Evolutionary conservation across 2,329 filamentous ascomycete species (phyloP), one percentile per base, ranked within the genome.

Genomic region (Graphilbum fragrans): DNA sequence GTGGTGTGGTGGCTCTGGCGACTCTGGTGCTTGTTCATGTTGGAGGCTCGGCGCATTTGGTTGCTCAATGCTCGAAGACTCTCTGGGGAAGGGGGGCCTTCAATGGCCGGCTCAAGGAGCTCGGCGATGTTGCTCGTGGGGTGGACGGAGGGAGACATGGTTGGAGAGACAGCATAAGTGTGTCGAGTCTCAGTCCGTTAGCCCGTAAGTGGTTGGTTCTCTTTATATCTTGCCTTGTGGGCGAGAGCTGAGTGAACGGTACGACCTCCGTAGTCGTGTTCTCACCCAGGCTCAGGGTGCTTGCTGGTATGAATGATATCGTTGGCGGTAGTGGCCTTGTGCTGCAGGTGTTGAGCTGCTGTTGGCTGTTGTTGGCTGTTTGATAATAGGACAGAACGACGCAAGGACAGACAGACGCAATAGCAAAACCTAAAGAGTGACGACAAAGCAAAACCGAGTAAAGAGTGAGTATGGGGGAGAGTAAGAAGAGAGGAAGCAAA

Each of bases 61-160:
- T 70, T 69, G 55, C 64, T 76, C 40, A 77, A 62, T 44, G 71
- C 71, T 49, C 74, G 69, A 50, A 77, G 66, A 46, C 66, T 67
- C 51, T 74, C 69, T 22, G 76, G 72, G 27, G 75, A 80, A 1
- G 75, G 74, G 33, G 75, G 74, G 17, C 72, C 71, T 50, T 80
- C 72, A 42, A 79, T 58, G 46, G 75, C 67, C 38, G 75, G 73
- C 44, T 70, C 73, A 43, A 80, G 57, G 41, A 72, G 61, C 44
- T 71, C 66, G 45, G 60, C 52, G 31, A 58, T 48, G 49, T 49
- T 50, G 41, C 50, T 44, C 25, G n/a, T n/a, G n/a, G 43, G 40
- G 37, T 33, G 42, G 29, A 40, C 18, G 5, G 41, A 39, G 19
- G 41, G 31, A 23, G 40, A 31, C 46, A 45, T 41, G 22, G 36